Evolutionary conservation across 768 basidiomycete species (phyloP).

Genomic region (Collybiopsis luxurians): DNA sequence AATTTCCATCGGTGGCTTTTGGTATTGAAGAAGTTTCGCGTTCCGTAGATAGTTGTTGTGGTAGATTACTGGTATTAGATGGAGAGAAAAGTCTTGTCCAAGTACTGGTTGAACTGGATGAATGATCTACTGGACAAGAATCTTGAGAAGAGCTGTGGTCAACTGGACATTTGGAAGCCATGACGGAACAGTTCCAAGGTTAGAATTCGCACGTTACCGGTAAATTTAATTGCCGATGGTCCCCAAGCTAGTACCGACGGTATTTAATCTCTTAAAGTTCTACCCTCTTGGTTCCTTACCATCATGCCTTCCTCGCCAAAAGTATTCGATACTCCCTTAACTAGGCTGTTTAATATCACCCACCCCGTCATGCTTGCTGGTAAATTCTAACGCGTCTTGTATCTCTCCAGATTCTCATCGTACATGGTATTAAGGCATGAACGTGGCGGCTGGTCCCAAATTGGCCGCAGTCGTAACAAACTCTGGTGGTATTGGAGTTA

Average conservation of each 20-base stretch:
- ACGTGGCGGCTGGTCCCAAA: slow-evolving; percentile 81
- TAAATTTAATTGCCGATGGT: background rate
- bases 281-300: slow-evolving; percentile 28
- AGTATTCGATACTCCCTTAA: slow-evolving; percentile 71
- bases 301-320: slow-evolving; percentile 65
- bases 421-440: slow-evolving; percentile 52
- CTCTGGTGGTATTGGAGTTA: slow-evolving; percentile 84
- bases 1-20: slow-evolving; percentile 63
- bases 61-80: slow-evolving; percentile 15
- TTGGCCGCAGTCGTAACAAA: slow-evolving; percentile 92
- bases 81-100: slow-evolving; percentile 42
- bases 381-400: slow-evolving; percentile 10
- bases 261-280: no score
- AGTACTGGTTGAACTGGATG: slow-evolving; percentile 27
- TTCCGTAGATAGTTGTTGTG: slow-evolving; percentile 54
- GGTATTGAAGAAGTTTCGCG: slow-evolving; percentile 91
- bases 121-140: slow-evolving; percentile 42
- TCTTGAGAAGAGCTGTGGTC: slow-evolving; percentile 33
- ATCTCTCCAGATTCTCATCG: background rate
- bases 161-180: slow-evolving; percentile 44
- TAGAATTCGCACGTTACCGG: background rate
- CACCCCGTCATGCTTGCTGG: slow-evolving; percentile 87
- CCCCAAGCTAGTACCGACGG: no score
- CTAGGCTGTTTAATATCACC: slow-evolving; percentile 70
- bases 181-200: slow-evolving; percentile 6